phyloP scores from a whole-genome alignment of 495 filamentous ascomycete genomes.

The Letharia lupina region DNA sequence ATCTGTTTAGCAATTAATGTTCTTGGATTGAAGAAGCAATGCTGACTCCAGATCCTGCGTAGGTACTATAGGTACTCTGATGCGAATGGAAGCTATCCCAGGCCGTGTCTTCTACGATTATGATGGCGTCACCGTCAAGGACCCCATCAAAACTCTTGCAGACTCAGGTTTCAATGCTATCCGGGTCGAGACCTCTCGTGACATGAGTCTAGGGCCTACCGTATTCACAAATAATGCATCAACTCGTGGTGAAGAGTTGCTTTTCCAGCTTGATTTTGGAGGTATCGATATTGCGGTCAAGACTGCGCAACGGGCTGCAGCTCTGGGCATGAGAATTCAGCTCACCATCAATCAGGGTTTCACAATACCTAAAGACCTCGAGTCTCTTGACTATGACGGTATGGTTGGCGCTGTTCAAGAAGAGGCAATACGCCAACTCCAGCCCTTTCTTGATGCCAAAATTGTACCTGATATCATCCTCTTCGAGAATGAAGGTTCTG shows the following conservation, averaged over 20 bases:
- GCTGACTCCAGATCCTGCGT: too few relatives aligned
- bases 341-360: slow-evolving; percentile 24
- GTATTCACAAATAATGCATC: slow-evolving; percentile 11
- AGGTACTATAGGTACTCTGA: slow-evolving; percentile 17
- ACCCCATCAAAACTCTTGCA: slow-evolving; percentile 22
- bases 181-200: slow-evolving; percentile 15
- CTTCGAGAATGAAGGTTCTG: slow-evolving; percentile 23
- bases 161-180: slow-evolving; percentile 22
- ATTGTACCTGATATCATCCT: slow-evolving; percentile 24
- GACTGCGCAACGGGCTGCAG: slow-evolving; percentile 18
- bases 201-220: slow-evolving; percentile 15
- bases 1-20: too few relatives aligned
- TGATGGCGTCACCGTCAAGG: slow-evolving; percentile 22
- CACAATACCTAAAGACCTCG: slow-evolving; percentile 19
- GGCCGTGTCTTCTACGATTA: slow-evolving; percentile 22
- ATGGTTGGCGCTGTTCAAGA: slow-evolving; percentile 18
- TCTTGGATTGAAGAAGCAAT: too few relatives aligned
- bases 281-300: slow-evolving; percentile 22
- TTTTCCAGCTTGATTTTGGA: slow-evolving; percentile 19
- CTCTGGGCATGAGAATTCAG: slow-evolving; percentile 20
- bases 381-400: slow-evolving; percentile 18
- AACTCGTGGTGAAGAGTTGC: slow-evolving; percentile 14
- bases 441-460: slow-evolving; percentile 20
- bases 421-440: slow-evolving; percentile 21
- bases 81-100: slow-evolving; percentile 20